Evolutionary conservation across 805 yeast genomes (phyloP).

Genomic region (Yamadazyma sp.): DNA sequence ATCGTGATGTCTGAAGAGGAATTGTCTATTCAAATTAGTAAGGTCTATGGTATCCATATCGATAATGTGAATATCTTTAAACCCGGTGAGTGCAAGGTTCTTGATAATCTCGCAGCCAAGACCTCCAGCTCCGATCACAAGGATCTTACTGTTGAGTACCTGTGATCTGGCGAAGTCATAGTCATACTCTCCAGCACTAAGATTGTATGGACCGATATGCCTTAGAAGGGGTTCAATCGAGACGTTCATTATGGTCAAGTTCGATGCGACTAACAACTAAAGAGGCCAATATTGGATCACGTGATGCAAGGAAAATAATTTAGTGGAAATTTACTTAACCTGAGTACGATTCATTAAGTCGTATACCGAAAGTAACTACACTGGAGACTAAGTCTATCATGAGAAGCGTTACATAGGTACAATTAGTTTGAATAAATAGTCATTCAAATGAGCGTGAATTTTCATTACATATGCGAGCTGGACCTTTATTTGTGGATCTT

Average conservation of each 20-base stretch:
- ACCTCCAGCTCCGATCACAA: constrained; percentile 79
- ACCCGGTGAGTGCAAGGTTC: constrained; percentile 69
- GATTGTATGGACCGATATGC: constrained; percentile 40
- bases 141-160: constrained; percentile 23
- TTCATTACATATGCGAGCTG: not conserved
- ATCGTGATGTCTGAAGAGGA: constrained; percentile 59
- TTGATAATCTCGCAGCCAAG: constrained; percentile 80
- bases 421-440: no score
- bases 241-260: constrained; percentile 3
- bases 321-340: not conserved
- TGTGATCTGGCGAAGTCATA: constrained; percentile 22
- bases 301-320: not conserved
- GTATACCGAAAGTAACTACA: no score
- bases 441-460: constrained; percentile 1
- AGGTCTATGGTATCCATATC: constrained; percentile 84
- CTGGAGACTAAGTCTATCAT: no score
- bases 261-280: not conserved
- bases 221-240: constrained; percentile 14
- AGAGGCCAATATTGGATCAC: constrained; percentile 8
- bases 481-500: constrained; percentile 22
- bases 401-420: no score
- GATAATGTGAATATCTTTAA: constrained; percentile 61
- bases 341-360: no score
- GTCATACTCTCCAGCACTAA: constrained; percentile 35
- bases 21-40: constrained; percentile 76